Base-by-base conservation (phyloP, 2,329 filamentous ascomycete genomes). In the Bipolaris gigantea region DNA sequence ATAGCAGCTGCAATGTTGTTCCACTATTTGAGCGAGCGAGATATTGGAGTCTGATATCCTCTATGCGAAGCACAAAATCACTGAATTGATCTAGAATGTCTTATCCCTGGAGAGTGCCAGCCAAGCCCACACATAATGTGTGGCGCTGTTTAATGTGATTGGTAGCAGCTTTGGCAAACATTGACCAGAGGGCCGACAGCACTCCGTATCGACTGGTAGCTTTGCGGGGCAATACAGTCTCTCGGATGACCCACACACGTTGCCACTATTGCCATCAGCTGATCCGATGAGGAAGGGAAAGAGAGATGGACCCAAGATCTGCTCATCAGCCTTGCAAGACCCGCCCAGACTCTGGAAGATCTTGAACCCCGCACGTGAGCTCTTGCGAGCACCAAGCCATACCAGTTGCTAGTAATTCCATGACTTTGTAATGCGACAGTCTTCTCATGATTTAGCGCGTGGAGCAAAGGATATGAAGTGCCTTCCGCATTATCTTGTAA, bases 191-290 rank as follows among this genome's bases (percentile, higher is more conserved):
- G 2, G 63, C 61, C 18, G 63, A 63, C 13, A 64, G 53, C 39
- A 53, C 55, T 30, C 61, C 60, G 35, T 52, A 63, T 10, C 57
- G 56, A 25, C 64, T 53, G 0, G 55, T 64, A 5, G 61, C 63
- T 45, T 61, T 60, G 1, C 38, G 52, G 0, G 63, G 50, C 25
- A 66, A 57, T 9, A 66, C 62, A 10, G 63, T 66, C 30, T 66
- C 63, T 45, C 64, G 63, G 15, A 66, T 48, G 10, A 66, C 56
- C 63, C 63, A 66, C n/a, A 62, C 59, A 19, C 63, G 60, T 33
- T 48, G 52, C 62, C 62, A 63, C 62, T 65, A 11, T 13, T 33
- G 15, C 39, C 6, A 44, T 45, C 18, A 42, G 27, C 23, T 4
- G 40, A 34, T 19, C 30, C 13, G 21, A 35, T 8, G n/a, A 43